phyloP scores from a whole-genome alignment of 768 basidiomycete species.

The Rhodotorula babjevae region DNA sequence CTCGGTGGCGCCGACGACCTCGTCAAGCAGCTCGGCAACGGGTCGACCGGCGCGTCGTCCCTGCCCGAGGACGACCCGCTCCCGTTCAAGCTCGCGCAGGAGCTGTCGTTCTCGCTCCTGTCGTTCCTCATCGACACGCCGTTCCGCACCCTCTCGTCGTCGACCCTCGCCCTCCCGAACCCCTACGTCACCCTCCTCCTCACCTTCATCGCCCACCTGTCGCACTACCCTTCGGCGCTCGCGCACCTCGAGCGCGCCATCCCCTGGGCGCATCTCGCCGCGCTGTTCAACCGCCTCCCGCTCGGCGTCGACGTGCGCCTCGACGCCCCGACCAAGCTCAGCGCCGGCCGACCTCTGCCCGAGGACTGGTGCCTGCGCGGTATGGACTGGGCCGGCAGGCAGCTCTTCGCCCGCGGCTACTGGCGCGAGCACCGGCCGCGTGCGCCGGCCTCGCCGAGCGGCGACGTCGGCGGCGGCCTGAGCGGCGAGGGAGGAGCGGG shows the following conservation, averaged over 20 bases:
- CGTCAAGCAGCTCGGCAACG: slow-evolving; percentile 36
- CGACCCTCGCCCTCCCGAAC: slow-evolving; percentile 55
- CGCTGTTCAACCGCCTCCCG: slow-evolving; percentile 60
- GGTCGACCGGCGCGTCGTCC: slow-evolving; percentile 12
- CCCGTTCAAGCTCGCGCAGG: slow-evolving; percentile 67
- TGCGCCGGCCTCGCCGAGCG: slow-evolving; percentile 48
- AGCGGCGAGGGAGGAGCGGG: slow-evolving; percentile 43
- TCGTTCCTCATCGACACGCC: slow-evolving; percentile 65
- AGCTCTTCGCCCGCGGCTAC: slow-evolving; percentile 86
- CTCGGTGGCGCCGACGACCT: slow-evolving; percentile 12
- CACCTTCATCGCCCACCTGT: slow-evolving; percentile 77
- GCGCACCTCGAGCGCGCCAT: slow-evolving; percentile 66
- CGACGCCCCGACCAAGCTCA: slow-evolving; percentile 55
- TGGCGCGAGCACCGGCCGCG: slow-evolving; percentile 58
- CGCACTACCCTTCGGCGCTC: slow-evolving; percentile 62
- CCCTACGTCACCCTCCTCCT: slow-evolving; percentile 81
- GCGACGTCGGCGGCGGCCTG: slow-evolving; percentile 53
- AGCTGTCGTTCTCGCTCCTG: slow-evolving; percentile 74
- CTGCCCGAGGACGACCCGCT: slow-evolving; percentile 55
- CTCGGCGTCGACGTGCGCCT: slow-evolving; percentile 38
- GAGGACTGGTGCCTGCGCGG: slow-evolving; percentile 96
- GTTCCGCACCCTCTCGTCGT: slow-evolving; percentile 50
- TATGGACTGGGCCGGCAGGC: slow-evolving; percentile 90
- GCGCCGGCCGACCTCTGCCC: slow-evolving; percentile 60
- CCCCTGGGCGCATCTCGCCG: slow-evolving; percentile 74